These are phyloP conservation scores for Aspergillus hancockii DNA, from an alignment of 495 filamentous ascomycete species.

Conservation along the genomic window DNA sequence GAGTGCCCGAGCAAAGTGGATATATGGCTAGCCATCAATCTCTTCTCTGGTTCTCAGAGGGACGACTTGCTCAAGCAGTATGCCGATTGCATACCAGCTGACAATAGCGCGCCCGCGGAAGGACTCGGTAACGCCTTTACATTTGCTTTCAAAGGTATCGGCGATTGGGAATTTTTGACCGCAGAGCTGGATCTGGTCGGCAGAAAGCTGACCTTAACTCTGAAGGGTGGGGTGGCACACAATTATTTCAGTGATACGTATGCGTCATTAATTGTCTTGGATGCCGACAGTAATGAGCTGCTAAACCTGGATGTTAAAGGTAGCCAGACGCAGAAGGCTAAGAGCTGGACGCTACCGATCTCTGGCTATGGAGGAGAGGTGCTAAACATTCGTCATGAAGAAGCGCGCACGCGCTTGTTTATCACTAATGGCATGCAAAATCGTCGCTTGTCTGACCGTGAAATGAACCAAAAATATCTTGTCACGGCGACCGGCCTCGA, in stretches of 20 bases:
- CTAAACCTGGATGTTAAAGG: conserved; percentile 8
- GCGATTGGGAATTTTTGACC: background rate
- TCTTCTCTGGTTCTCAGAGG: background rate
- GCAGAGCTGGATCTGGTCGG: background rate
- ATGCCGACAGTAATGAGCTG: background rate
- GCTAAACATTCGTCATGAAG: conserved; percentile 9
- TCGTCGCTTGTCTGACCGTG: background rate
- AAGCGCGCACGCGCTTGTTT: background rate
- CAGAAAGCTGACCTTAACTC: background rate
- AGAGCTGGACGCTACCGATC: background rate
- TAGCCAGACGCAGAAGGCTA: background rate
- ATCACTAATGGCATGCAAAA: conserved; percentile 3
- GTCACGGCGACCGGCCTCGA: background rate
- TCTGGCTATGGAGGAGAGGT: conserved; percentile 2
- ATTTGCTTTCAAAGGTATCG: background rate
- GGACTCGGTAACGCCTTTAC: background rate
- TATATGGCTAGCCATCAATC: conserved; percentile 3
- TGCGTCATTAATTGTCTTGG: background rate
- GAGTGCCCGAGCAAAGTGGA: background rate
- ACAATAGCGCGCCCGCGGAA: background rate
- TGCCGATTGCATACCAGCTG: conserved; percentile 1
- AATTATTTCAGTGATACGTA: conserved; percentile 9
- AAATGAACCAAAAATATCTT: background rate
- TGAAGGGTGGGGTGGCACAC: conserved; percentile 1
- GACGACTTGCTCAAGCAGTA: conserved; percentile 1